Base-by-base conservation (phyloP, 1,284 basidiomycete species). In the Ganoderma sinense region DNA sequence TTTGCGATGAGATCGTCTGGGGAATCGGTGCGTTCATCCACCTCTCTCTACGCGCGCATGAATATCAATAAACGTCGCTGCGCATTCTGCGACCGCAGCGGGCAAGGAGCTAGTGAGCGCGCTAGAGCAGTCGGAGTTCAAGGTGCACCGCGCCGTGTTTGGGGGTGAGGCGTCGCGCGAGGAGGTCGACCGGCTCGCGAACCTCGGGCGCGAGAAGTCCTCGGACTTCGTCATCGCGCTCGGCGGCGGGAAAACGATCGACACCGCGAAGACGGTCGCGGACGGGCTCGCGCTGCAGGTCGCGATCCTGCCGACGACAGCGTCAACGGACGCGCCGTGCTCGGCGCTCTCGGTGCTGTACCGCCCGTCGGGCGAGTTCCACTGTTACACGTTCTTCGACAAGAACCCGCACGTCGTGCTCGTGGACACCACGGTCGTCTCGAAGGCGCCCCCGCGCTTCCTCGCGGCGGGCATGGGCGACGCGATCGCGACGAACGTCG, bases 281-380 rank as follows among this genome's bases (percentile, higher is more conserved):
- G 77, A 79, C 71, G 69, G 75, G 26, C 78, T 81, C 68, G 66
- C 69, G 26, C 61, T 79, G 11, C 76, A 73, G 59, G 74, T 77
- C 71, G 80, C 80, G 26, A 74, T 80, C 61, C 67, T 81, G 18
- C 80, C 79, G 36, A 80, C 79, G 29, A 81, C 79, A 16, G 80
- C 79, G 23, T 81, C 80, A 62, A 81, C 80, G n/a, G 79, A 80
- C 74, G 79, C 80, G 36, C 79, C 80, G 11, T 81, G 80, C 74
- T 80, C 80, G 58, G 80, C 80, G 23, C 77, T 80, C 69, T 79
- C 78, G 62, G 80, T 81, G 39, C 74, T 81, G 69, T 81, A 81
- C 75, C 77, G 75, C 59, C 75, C 77, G 18, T 67, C 71, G n/a
- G 78, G 80, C 71, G 77, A 78, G 74, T 81, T 81, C 75, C 76